Conservation (phyloP, 805 yeast species). For the Lachancea nothofagi region DNA sequence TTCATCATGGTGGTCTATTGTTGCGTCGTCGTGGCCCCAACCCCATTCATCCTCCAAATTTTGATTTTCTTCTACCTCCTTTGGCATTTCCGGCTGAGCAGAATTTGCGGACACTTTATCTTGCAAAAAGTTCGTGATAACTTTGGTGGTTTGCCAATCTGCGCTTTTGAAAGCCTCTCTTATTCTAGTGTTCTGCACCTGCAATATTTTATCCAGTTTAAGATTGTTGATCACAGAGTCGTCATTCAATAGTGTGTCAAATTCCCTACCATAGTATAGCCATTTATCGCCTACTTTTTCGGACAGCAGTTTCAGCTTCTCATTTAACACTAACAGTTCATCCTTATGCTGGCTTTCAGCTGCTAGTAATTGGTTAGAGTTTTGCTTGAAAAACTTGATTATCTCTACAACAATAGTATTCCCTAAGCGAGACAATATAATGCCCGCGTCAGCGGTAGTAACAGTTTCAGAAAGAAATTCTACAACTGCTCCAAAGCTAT, state of each 20-base stretch:
- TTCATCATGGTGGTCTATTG: constrained; percentile 11
- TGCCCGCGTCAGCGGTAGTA: background rate
- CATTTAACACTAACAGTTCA: constrained; percentile 11
- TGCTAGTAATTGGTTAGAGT: constrained; percentile 17
- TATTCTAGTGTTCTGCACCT: constrained; percentile 14
- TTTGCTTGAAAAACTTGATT: constrained; percentile 19
- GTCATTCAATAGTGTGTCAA: constrained; percentile 19
- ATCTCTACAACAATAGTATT: constrained; percentile 21
- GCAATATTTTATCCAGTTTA: constrained; percentile 23
- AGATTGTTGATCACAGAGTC: constrained; percentile 22
- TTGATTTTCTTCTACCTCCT: background rate
- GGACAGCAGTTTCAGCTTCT: constrained; percentile 13
- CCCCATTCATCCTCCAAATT: constrained; percentile 20
- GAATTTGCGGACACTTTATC: background rate
- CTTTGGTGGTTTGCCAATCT: constrained; percentile 7
- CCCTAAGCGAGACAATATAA: constrained; percentile 14
- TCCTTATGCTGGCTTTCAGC: constrained; percentile 10
- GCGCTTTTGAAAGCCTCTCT: constrained; percentile 16
- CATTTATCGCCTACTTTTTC: constrained; percentile 9
- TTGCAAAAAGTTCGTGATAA: background rate
- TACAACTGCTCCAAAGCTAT: constrained; percentile 1
- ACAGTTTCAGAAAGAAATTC: background rate
- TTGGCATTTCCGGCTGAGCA: background rate
- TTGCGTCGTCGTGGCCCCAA: constrained; percentile 20
- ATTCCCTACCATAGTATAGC: constrained; percentile 16